Base-by-base conservation (phyloP, 2,329 filamentous ascomycete species). In the Talaromyces sp. region DNA sequence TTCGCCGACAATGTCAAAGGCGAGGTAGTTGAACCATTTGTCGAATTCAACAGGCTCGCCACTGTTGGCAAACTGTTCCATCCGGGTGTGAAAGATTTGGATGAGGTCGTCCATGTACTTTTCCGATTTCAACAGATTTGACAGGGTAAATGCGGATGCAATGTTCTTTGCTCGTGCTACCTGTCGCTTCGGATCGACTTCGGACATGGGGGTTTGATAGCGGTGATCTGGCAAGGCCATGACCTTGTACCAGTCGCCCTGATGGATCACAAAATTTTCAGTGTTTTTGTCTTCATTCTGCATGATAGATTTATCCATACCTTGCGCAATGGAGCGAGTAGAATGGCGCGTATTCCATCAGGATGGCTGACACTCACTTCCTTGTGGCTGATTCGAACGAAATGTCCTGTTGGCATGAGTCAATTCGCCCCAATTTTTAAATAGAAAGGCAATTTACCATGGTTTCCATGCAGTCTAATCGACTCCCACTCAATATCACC, bases 351-450 rank as follows among this genome's bases (percentile, higher is more conserved):
- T 30, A 57, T 57, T 15, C 55, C 55, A 57, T 57, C 55, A 11
- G 55, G 55, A 57, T 57, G 55, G n/a, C 39, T 49, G 17, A 57
- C 55, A 28, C 55, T 57, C 27, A 57, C 55, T 51, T 57, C 55
- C 27, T 57, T 57, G n/a, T 49, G 27, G 25, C 55, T 49, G 27
- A 57, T 30, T n/a, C 55, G 55, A 15, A 57, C 27, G 17, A 57
- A 57, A 19, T 49, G 25, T 19, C 55, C 55, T 57, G 25, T 51
- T 52, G 28, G 2, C 7, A 13, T 52, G 11, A 52, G 19, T 25
- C 32, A 33, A 33, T 33, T 3, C 9, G 8, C 32, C 10, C 9
- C 9, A 33, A 33, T 13, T 2, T 7, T 9, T 33, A 33, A 33
- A 33, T 13, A 33, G 4, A 8, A 9, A 33, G 32, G 11, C 11